Evolutionary conservation across 1,284 basidiomycete species (phyloP).

Genomic region (Serendipita sp.): DNA sequence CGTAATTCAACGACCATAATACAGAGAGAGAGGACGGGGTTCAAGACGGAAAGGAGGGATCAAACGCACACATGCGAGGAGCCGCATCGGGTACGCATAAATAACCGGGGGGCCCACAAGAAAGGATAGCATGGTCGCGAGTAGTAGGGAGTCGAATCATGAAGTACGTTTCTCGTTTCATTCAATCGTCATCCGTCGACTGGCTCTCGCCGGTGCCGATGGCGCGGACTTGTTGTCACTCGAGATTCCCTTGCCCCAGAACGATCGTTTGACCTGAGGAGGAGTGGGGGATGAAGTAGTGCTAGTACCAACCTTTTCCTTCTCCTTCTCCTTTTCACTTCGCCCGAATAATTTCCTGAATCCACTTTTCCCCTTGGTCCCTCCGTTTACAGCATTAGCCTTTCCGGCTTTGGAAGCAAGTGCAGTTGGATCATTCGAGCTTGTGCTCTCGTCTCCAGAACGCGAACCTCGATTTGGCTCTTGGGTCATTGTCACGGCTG

Average conservation of each 20-base stretch:
- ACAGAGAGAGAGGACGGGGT: no score
- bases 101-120: no score
- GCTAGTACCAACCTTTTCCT: not conserved
- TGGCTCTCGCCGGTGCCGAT: slow-evolving; percentile 2
- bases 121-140: no score
- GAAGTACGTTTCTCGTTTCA: not conserved
- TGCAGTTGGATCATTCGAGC: not conserved
- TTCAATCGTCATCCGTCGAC: not conserved
- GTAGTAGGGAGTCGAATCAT: no score
- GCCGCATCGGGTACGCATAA: no score
- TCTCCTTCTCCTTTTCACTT: not conserved
- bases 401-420: not conserved
- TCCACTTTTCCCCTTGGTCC: not conserved
- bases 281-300: not conserved
- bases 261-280: not conserved
- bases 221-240: not conserved
- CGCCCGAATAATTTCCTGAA: not conserved
- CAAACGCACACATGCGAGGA: no score
- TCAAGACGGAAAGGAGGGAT: no score
- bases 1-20: no score
- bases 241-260: not conserved
- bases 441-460: slow-evolving; percentile 1
- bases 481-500: not conserved
- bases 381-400: not conserved
- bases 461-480: not conserved